These are phyloP conservation scores for Epicoccum sorghinum DNA, from an alignment of 2,329 filamentous ascomycete genomes.

Conservation along the genomic window DNA sequence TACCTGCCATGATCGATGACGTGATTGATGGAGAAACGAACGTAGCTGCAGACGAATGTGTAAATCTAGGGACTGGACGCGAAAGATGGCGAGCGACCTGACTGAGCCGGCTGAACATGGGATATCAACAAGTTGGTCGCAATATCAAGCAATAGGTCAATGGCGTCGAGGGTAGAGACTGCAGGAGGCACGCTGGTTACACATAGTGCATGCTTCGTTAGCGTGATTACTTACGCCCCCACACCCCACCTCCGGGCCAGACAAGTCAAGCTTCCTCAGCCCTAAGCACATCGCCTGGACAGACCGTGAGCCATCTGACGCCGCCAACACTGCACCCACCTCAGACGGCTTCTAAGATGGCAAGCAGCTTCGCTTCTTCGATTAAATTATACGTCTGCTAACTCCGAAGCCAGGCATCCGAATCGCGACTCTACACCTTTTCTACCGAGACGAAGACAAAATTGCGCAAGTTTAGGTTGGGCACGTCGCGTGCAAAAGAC, in stretches of 20 bases:
- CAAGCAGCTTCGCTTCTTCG: constrained; percentile 13
- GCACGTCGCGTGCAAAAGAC: constrained; percentile 83
- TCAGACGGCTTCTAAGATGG: constrained; percentile 21
- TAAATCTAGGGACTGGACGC: constrained; percentile 64
- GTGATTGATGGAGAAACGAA: constrained; percentile 36
- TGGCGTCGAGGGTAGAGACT: constrained; percentile 3
- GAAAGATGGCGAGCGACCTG: constrained; percentile 76
- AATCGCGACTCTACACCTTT: constrained; percentile 91
- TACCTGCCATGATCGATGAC: constrained; percentile 55
- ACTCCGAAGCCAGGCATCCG: constrained; percentile 63
- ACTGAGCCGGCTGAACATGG: constrained; percentile 74
- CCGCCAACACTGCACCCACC: not conserved
- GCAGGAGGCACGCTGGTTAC: constrained; percentile 10
- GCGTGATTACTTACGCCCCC: constrained; percentile 12
- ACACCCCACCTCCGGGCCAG: constrained; percentile 19
- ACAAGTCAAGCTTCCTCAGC: constrained; percentile 24
- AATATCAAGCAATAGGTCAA: not conserved
- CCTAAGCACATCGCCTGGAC: constrained; percentile 17
- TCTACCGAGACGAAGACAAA: constrained; percentile 87
- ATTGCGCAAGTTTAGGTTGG: constrained; percentile 91
- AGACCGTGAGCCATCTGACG: not conserved
- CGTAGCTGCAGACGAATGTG: constrained; percentile 54
- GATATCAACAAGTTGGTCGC: not conserved
- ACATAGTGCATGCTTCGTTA: constrained; percentile 15
- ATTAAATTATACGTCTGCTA: constrained; percentile 3